Evolutionary conservation across 2,329 filamentous ascomycete species (phyloP), one percentile per base, ranked within the genome.

Genomic region (Coccinonectria pachysandricola): DNA sequence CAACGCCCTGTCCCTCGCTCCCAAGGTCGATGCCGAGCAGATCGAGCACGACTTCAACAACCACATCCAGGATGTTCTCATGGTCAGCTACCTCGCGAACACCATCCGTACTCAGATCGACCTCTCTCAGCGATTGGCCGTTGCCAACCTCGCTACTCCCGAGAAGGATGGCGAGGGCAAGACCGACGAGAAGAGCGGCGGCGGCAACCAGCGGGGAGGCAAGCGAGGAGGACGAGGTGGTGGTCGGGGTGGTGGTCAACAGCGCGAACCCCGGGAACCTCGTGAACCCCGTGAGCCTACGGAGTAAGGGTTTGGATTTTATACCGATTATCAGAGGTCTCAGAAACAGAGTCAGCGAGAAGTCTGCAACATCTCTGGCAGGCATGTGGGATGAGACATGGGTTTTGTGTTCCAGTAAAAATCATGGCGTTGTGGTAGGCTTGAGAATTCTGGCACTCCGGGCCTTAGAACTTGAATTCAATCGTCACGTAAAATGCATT

Each of bases 11-110:
- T 87, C 83, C 23, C 67, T 98, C 38, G 85, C 88, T 30, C 91
- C 91, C 50, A 98, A 96, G 71, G 91, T 96, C 35, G 84, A 94
- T 49, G 67, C 79, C 19, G 71, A 76, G 36, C 81, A 92, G 55
- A 87, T 98, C 52, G 91, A 98, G 70, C 73, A 80, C 54, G 87
- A 96, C 67, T 98, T 98, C 75, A 98, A 98, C 75, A 94, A 93
- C 68, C 91, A 98, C 65, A 86, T 98, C 59, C 91, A 98, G 66
- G 91, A 98, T 57, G 87, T 98, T 35, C 77, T 98, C 42, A 87
- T 96, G 58, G 87, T 98, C 48, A 93, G 86, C 43, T 98, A 98
- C 67, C 73, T 98, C 40, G 86, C 91, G 56, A 98, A 96, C 71
- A 95, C 86, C 42, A 94, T 96, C 62, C 85, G 88, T 59, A 96